Evolutionary conservation across 164 flowering plant genomes (phyloP), one percentile per base, ranked within the genome.

Genomic region (Chloranthus sessilifolius): DNA sequence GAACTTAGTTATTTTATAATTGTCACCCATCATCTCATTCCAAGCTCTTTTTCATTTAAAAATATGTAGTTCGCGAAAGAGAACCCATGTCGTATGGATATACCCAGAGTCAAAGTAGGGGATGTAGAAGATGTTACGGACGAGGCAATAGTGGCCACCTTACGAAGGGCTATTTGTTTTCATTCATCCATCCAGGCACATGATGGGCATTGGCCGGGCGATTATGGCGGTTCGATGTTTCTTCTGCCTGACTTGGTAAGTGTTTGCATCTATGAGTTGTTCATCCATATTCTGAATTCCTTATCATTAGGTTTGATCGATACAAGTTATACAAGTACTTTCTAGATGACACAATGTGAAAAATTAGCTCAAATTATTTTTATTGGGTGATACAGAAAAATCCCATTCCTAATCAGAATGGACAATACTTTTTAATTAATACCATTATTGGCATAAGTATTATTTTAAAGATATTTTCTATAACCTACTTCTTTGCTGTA

Each of bases 131-230:
- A 79, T 47, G 61, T 82, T 1, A 74, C 88, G 5, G 79, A 72
- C 49, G 90, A 79, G 50, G 70, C 59, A 22, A 88, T 91, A 23
- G 69, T 73, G 7, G 62, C 52, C 42, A 79, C 87, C 15, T 52
- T 92, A 43, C 74, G 70, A 61, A 72, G 81, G 53, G 85, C 72
- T 5, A 31, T 77, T 22, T 51, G 31, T 24, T 79, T 62, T 56
- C 74, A 56, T 38, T 65, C 83, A 1, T 50, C 76, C n/a, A 57
- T 82, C 34, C 88, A 82, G 29, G 78, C 83, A 12, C 65, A 68
- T 28, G 88, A 82, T 65, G 85, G 85, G 12, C 82, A 79, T 45
- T 82, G 85, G 88, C 75, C 89, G 1, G 81, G 76, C n/a, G 88
- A 82, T 38, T 57, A 55, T 46, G 82, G 79, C 2, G 88, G 82